These are phyloP conservation scores for Cryphonectria nitschkei DNA, from an alignment of 2,329 filamentous ascomycete genomes.

Conservation along the genomic window DNA sequence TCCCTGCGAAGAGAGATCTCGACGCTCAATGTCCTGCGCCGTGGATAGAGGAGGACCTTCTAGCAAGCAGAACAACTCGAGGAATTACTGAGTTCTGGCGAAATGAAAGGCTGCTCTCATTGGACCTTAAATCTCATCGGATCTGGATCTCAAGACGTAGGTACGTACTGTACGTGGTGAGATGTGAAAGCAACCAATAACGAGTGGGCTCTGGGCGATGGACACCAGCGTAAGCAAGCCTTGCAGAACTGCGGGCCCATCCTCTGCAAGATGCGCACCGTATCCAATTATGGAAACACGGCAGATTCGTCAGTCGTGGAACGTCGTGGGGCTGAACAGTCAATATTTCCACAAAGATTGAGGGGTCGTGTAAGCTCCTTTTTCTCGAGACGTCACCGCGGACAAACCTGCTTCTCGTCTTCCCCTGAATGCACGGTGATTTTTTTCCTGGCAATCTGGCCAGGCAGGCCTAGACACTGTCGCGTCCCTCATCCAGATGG, in stretches of 20 bases:
- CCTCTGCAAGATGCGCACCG: constrained; percentile 11
- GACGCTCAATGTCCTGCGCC: background rate
- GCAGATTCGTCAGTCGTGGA: constrained; percentile 13
- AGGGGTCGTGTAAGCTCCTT: constrained; percentile 3
- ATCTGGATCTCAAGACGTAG: background rate
- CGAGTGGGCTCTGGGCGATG: background rate
- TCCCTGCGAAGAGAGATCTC: background rate
- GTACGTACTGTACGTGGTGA: background rate
- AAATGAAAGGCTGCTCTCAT: background rate
- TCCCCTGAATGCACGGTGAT: constrained; percentile 21
- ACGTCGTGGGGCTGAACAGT: constrained; percentile 1
- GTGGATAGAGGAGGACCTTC: background rate
- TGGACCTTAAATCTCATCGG: constrained; percentile 5
- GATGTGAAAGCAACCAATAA: background rate
- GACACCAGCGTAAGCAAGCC: constrained; percentile 5
- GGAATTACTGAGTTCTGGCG: background rate
- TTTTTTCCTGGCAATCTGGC: background rate
- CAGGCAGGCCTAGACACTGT: constrained; percentile 16
- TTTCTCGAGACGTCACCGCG: constrained; percentile 20
- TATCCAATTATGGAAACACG: constrained; percentile 15
- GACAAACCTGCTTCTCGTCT: constrained; percentile 21
- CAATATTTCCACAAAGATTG: constrained; percentile 18
- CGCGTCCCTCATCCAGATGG: constrained; percentile 6
- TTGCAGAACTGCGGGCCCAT: constrained; percentile 3
- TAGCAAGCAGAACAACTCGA: background rate